Percentiles rank a stretch among this genome's conserved stretches.
These are phyloP conservation scores for Oryza glaberrima DNA, from an alignment of 176 grass and related monocot genomes.

Conservation along the genomic window DNA sequence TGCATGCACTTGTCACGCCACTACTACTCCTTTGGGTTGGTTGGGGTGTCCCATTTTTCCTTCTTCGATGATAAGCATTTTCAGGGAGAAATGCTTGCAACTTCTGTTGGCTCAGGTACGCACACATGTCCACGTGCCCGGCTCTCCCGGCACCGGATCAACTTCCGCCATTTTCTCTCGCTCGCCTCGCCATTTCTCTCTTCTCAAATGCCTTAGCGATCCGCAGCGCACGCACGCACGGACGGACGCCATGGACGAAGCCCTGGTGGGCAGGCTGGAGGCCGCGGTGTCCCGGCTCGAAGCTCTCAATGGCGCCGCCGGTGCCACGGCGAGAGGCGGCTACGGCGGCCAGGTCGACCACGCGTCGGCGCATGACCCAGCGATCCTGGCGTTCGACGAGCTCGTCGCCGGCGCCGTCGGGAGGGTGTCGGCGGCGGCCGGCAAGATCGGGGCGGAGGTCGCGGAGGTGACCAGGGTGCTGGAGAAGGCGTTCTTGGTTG, in stretches of 20 bases:
- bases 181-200: neutral
- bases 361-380: slow-evolving; percentile 29
- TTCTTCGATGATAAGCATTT: too few relatives aligned
- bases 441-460: slow-evolving; percentile 55
- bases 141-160: neutral
- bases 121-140: slow-evolving; percentile 22
- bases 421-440: slow-evolving; percentile 43
- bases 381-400: slow-evolving; percentile 54
- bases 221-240: neutral
- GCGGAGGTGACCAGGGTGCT: slow-evolving; percentile 44
- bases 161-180: slow-evolving; percentile 32
- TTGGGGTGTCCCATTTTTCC: too few relatives aligned
- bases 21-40: too few relatives aligned
- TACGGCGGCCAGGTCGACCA: neutral
- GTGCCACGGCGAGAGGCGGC: neutral
- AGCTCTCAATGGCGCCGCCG: slow-evolving; percentile 10
- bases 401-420: slow-evolving; percentile 39
- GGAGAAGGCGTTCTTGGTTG: slow-evolving; percentile 58
- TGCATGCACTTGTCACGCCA: too few relatives aligned
- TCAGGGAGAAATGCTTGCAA: neutral
- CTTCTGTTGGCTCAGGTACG: neutral
- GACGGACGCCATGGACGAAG: slow-evolving; percentile 41
- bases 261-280: slow-evolving; percentile 51
- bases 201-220: slow-evolving; percentile 6
- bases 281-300: slow-evolving; percentile 55